Conservation (phyloP, 2,329 filamentous ascomycete species). For the Immersiporthe knoxdaviesiana region DNA sequence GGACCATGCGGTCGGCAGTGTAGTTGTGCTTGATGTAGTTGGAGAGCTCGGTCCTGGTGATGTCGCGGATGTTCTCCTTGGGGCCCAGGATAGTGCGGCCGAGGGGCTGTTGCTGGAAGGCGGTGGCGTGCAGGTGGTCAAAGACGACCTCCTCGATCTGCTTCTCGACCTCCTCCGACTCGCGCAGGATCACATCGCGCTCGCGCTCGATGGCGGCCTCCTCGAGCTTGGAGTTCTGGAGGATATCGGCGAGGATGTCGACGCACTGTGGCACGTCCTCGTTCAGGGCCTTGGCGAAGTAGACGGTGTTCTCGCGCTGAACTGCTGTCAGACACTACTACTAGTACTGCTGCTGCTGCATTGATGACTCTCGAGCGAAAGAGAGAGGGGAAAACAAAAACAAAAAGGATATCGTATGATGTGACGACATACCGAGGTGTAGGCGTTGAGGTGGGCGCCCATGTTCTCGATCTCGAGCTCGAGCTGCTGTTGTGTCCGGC, state of each 20-base stretch:
- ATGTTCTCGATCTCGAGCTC: conserved; percentile 99
- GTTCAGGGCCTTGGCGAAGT: conserved; percentile 99
- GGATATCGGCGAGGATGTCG: conserved; percentile 98
- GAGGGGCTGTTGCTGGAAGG: conserved; percentile 93
- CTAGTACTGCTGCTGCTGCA: too few species aligned
- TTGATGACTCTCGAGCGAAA: conserved; percentile 9
- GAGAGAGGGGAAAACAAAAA: too few species aligned
- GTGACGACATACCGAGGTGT: conserved; percentile 82
- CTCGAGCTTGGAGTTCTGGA: conserved; percentile 99
- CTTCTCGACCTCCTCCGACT: conserved; percentile 99
- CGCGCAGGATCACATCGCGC: conserved; percentile 96
- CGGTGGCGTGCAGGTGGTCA: conserved; percentile 97
- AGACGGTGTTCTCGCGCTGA: conserved; percentile 99
- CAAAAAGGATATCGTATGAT: conserved; percentile 22
- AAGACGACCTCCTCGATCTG: conserved; percentile 99
- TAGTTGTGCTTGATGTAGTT: conserved; percentile 99
- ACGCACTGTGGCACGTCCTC: conserved; percentile 94
- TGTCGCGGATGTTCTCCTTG: conserved; percentile 97
- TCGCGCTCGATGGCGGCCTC: conserved; percentile 90
- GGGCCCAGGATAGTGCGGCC: conserved; percentile 97
- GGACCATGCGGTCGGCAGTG: conserved; percentile 98
- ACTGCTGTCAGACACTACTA: conserved; percentile 29
- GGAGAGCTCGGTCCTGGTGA: conserved; percentile 85
- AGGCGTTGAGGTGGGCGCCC: conserved; percentile 98
- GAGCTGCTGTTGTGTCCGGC: conserved; percentile 93